Evolutionary conservation across 2,329 filamentous ascomycete species (phyloP).

Genomic region (Aspergillus tamarii): DNA sequence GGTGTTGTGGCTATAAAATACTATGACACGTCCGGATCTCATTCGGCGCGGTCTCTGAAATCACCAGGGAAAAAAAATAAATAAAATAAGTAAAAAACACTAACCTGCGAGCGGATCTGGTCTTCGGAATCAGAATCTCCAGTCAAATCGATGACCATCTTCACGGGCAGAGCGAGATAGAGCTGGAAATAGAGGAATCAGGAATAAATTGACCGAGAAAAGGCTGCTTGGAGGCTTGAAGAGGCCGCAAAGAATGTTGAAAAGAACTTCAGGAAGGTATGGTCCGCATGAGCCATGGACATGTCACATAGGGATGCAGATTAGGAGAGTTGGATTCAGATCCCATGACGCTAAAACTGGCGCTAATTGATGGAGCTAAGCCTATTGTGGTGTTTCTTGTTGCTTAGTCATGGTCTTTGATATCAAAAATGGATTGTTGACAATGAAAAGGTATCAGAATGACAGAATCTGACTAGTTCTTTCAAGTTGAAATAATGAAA

Average conservation of each 20-base stretch:
- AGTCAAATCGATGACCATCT: conserved; percentile 32
- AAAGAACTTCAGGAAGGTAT: background rate
- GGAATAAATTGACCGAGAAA: background rate
- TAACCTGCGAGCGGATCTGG: conserved; percentile 12
- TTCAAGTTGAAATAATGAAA: too few relatives aligned
- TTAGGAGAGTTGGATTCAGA: background rate
- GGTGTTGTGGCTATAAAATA: background rate
- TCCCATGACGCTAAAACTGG: background rate
- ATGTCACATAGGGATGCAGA: background rate
- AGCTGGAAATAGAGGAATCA: background rate
- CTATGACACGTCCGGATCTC: background rate
- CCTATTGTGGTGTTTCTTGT: background rate
- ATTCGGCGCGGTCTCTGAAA: background rate
- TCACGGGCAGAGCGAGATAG: background rate
- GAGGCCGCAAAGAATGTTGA: background rate
- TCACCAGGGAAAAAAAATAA: background rate
- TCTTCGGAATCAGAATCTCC: conserved; percentile 29
- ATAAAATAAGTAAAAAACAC: too few relatives aligned
- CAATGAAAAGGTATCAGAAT: too few relatives aligned
- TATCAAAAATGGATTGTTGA: background rate
- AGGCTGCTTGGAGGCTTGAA: background rate
- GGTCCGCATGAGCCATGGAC: background rate
- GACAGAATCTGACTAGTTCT: too few relatives aligned
- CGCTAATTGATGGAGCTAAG: conserved; percentile 1
- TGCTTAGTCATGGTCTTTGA: conserved; percentile 9